These are phyloP conservation scores for Xylariaceae sp. DNA, from an alignment of 2,329 filamentous ascomycete species.

Conservation along the genomic window DNA sequence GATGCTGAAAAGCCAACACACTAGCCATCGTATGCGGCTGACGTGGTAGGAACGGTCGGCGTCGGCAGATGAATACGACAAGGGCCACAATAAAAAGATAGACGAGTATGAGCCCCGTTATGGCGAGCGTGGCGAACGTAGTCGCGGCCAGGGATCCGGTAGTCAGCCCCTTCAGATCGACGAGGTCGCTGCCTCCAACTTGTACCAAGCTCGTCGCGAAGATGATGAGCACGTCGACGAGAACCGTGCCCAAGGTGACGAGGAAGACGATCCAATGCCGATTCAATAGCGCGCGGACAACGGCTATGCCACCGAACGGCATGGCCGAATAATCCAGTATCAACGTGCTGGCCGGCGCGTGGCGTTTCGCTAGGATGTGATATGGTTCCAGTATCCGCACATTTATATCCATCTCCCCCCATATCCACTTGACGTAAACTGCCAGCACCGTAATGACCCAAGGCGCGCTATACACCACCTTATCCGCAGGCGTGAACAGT, in stretches of 20 bases:
- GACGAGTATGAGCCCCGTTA: slow-evolving; percentile 58
- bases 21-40: slow-evolving; percentile 74
- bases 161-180: slow-evolving; percentile 38
- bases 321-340: slow-evolving; percentile 69
- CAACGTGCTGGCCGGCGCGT: slow-evolving; percentile 59
- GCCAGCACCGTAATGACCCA: slow-evolving; percentile 62
- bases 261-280: slow-evolving; percentile 60
- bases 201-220: slow-evolving; percentile 60
- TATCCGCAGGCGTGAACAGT: slow-evolving; percentile 52
- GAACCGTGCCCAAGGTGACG: slow-evolving; percentile 63
- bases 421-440: slow-evolving; percentile 61
- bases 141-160: slow-evolving; percentile 54
- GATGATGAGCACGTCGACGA: slow-evolving; percentile 69
- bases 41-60: slow-evolving; percentile 66
- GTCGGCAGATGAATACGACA: slow-evolving; percentile 56
- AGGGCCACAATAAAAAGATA: slow-evolving; percentile 57
- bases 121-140: slow-evolving; percentile 59
- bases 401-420: slow-evolving; percentile 62
- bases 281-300: slow-evolving; percentile 57
- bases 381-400: slow-evolving; percentile 71
- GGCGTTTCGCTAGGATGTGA: slow-evolving; percentile 60
- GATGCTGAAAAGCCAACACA: slow-evolving; percentile 71
- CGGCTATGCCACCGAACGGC: slow-evolving; percentile 60
- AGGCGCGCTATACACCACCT: slow-evolving; percentile 55
- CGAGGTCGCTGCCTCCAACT: slow-evolving; percentile 58